phyloP scores from a whole-genome alignment of 257 asterid species.

The Thymus mandschuricus region DNA sequence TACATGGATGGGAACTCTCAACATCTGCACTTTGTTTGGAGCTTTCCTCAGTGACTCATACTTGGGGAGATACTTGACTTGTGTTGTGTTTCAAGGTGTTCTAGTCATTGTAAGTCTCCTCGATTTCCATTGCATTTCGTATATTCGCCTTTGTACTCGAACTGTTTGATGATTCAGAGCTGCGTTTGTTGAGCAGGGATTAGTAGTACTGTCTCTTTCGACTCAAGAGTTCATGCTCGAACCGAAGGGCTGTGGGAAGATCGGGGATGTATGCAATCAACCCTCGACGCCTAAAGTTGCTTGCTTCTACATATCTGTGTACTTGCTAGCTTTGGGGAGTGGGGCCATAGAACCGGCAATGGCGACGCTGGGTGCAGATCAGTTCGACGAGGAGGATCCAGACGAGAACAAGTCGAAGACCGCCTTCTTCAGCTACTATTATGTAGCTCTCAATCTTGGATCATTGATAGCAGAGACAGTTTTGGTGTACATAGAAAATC shows the following conservation, averaged over 20 bases:
- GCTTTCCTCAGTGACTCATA: slow-evolving; percentile 87
- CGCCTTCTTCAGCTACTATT: slow-evolving; percentile 69
- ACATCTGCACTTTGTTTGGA: slow-evolving; percentile 71
- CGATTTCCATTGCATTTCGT: too few species aligned
- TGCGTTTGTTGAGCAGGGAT: slow-evolving; percentile 49
- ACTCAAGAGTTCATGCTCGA: slow-evolving; percentile 71
- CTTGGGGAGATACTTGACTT: slow-evolving; percentile 78
- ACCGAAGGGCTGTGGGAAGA: slow-evolving; percentile 72
- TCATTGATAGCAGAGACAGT: slow-evolving; percentile 75
- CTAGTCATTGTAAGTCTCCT: slow-evolving; percentile 61
- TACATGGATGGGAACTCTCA: slow-evolving; percentile 85
- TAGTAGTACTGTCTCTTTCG: slow-evolving; percentile 61
- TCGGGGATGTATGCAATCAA: slow-evolving; percentile 51
- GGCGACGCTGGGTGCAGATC: slow-evolving; percentile 83
- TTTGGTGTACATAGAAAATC: slow-evolving; percentile 61
- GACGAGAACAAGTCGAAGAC: slow-evolving; percentile 65
- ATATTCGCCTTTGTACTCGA: neutral
- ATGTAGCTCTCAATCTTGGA: slow-evolving; percentile 77
- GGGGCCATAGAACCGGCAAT: slow-evolving; percentile 91
- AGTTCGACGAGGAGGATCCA: slow-evolving; percentile 73
- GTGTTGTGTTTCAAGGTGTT: slow-evolving; percentile 67
- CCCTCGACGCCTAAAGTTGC: slow-evolving; percentile 58
- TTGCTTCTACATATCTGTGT: slow-evolving; percentile 63
- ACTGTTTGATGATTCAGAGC: neutral
- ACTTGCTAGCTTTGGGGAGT: slow-evolving; percentile 79